phyloP scores from a whole-genome alignment of 2,329 filamentous ascomycete genomes.

The Pestalotiopsis sp. region DNA sequence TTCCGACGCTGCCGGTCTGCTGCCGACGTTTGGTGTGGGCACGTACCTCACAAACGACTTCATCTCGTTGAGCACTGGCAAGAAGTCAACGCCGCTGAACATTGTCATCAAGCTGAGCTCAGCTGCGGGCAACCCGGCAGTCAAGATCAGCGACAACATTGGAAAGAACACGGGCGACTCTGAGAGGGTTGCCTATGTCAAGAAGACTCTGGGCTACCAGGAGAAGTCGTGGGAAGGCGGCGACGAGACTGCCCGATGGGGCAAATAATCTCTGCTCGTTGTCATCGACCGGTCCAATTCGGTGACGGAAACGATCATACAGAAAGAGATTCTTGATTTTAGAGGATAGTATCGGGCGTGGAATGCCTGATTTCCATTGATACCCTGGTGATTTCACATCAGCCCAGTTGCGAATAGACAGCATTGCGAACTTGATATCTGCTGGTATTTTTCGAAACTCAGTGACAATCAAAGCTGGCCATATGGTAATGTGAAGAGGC shows the following conservation, averaged over 20 bases:
- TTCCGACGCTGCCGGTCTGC: conserved; percentile 79
- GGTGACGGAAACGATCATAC: background rate
- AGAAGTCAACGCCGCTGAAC: conserved; percentile 89
- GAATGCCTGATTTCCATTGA: background rate
- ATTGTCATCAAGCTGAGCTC: conserved; percentile 97
- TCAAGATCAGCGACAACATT: conserved; percentile 92
- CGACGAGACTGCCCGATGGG: conserved; percentile 85
- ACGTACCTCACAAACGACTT: conserved; percentile 98
- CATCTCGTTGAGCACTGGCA: conserved; percentile 67
- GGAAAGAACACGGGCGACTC: conserved; percentile 94
- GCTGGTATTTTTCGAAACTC: no score
- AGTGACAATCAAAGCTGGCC: no score
- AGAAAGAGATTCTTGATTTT: background rate
- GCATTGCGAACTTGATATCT: background rate
- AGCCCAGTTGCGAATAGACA: background rate
- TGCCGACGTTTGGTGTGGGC: conserved; percentile 89
- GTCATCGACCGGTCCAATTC: background rate
- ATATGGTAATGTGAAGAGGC: no score
- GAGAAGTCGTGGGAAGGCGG: conserved; percentile 84
- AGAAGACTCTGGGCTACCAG: conserved; percentile 81
- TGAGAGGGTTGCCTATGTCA: conserved; percentile 78
- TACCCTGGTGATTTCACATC: background rate
- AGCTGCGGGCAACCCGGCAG: conserved; percentile 76
- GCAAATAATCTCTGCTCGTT: conserved; percentile 38
- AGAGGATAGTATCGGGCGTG: background rate